These are phyloP conservation scores for Rubia tinctorum DNA, from an alignment of 305 asterid species.

Conservation along the genomic window DNA sequence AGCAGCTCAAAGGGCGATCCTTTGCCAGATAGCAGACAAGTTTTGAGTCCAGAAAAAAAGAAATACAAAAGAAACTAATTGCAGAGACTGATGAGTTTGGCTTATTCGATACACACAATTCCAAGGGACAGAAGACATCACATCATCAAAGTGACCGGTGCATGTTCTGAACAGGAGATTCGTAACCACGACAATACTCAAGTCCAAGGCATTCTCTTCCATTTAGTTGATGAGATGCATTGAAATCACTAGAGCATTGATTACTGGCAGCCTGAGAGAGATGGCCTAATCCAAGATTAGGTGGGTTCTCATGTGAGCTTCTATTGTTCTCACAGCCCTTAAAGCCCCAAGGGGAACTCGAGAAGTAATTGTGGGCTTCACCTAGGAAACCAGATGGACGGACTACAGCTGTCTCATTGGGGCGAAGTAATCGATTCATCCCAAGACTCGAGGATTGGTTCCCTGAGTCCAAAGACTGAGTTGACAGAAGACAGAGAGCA, in stretches of 20 bases:
- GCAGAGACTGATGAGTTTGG: not conserved
- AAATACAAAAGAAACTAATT: not conserved
- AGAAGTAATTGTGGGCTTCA: slow-evolving; percentile 38
- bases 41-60: not conserved
- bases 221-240: slow-evolving; percentile 49
- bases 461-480: slow-evolving; percentile 70
- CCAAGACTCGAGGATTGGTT: slow-evolving; percentile 49
- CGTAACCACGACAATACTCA: slow-evolving; percentile 55
- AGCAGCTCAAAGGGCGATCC: not conserved
- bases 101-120: not conserved
- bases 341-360: slow-evolving; percentile 44
- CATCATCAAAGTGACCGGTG: slow-evolving; percentile 56
- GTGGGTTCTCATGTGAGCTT: slow-evolving; percentile 41
- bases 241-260: slow-evolving; percentile 51
- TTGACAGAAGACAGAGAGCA: slow-evolving; percentile 99
- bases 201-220: slow-evolving; percentile 47
- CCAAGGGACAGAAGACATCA: not conserved
- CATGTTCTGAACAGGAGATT: slow-evolving; percentile 59
- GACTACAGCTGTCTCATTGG: slow-evolving; percentile 33
- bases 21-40: slow-evolving; percentile 1
- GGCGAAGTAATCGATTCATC: slow-evolving; percentile 32
- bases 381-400: slow-evolving; percentile 46
- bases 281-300: slow-evolving; percentile 54
- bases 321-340: slow-evolving; percentile 39
- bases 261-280: slow-evolving; percentile 31